Base-by-base conservation (phyloP, 2,329 filamentous ascomycete genomes). In the Colletotrichum tanaceti region DNA sequence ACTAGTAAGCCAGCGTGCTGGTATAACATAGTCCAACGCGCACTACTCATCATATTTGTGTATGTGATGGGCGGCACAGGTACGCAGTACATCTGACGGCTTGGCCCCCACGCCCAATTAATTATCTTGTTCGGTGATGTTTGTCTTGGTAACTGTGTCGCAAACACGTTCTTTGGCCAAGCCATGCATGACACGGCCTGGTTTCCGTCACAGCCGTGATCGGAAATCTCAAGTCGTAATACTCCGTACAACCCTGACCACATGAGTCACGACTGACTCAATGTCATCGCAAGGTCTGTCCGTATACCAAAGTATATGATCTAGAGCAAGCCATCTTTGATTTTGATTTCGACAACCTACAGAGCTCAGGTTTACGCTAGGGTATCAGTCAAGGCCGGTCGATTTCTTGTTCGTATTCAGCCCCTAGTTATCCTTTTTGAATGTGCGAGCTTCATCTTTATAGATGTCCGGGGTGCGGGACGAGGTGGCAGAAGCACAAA, bases 391-490 rank as follows among this genome's bases (percentile, higher is more conserved):
- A 18, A 18, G 4, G 11, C n/a, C 10, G n/a, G 32, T 4, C 10
- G 2, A 35, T 14, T 28, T 16, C 4, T 10, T 14, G 47, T 32
- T 35, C 28, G n/a, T 24, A n/a, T 1, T 28, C 18, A 35, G 6
- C 2, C 28, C 11, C 4, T 20, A 3, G 2, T 16, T 14, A 13
- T 18, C 14, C 9, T 4, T 20, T 6, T 10, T 7, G 9, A 18
- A 80, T 81, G 79, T 81, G 79, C 71, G 79, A 81, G 57, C 71
- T 80, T 43, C 77, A 80, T 61, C 72, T 74, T 43, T 74, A 77
- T 63, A 74, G 72, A 38, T 81, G 79, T 69, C 62, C 65, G 14
- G 70, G 63, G 13, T 81, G 79, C 73, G 75, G 74, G 49, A 66
- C 46, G 32, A 73, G 72, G 18, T 80, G 78, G 78, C 73, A 74